Base-by-base conservation (phyloP, 1,284 basidiomycete species). In the Puccinia hordei region DNA sequence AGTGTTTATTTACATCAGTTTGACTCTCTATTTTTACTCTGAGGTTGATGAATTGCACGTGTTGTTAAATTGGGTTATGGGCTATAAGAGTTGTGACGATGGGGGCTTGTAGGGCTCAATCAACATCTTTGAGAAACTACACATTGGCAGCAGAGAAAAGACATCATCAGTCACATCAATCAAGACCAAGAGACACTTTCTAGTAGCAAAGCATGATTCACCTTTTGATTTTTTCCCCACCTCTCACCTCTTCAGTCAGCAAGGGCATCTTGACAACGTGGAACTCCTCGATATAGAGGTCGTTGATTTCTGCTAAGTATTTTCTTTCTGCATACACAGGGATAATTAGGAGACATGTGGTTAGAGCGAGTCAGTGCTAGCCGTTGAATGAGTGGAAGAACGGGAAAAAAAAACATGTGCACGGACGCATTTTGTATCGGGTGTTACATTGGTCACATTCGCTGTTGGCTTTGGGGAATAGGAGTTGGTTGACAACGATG, bases 281-380 rank as follows among this genome's bases (percentile, higher is more conserved):
- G 90, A 98, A 98, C 86, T 96, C 95, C 85, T 98, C 93, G 86
- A 94, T 93, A 85, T 97, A 97, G 80, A 97, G 90, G 85, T 97
- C 94, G 86, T 96, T 93, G 35, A 95, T 94, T 87, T 97, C 95
- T 77, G 88, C 89, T 41, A 98, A 90, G 86, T 98, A 98, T 86
- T 97, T 98, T 87, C 95, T 93, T 87, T 98, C 77, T 79, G 27
- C 17, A 46, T 24, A 55, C 53, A 33, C 38, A 72, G 59, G 22
- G 2, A 73, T 5, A 57, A 73, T 30, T 15, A 15, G n/a, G 38
- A 15, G 24, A 33, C 19, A 38, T 15, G 69, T 2, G 5, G 49
- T 19, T 13, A 17, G 30, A 35, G 6, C 12, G 38, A 72, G 46
- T 19, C 10, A 41, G 66, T 22, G 12, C 24, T 27, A 27, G 33